Percentiles rank a stretch among this genome's conserved stretches.
Conservation (phyloP, 768 basidiomycete genomes). For the Suillus cothurnatus region DNA sequence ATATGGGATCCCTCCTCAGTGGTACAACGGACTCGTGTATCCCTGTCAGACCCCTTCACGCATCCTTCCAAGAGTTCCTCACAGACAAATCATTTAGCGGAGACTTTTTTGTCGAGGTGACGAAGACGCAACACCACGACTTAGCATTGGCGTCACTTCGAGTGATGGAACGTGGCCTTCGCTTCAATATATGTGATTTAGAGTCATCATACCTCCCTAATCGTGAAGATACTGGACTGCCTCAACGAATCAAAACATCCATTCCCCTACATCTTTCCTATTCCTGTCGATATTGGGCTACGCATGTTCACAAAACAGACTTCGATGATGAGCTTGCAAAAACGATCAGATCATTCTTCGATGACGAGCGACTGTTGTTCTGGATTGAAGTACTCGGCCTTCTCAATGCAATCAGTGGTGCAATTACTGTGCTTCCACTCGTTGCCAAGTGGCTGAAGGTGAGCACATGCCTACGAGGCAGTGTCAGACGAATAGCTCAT, state of each 20-base stretch:
- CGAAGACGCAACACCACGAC: background rate
- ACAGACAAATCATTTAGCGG: slow-evolving; percentile 13
- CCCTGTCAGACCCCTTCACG: slow-evolving; percentile 23
- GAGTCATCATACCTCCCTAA: slow-evolving; percentile 33
- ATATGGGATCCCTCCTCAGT: slow-evolving; percentile 1
- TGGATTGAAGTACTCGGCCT: too few species aligned
- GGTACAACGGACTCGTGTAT: background rate
- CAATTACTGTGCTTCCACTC: background rate
- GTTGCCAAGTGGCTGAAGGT: background rate
- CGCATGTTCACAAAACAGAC: background rate
- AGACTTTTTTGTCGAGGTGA: slow-evolving; percentile 15
- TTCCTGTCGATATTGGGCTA: background rate
- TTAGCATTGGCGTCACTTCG: slow-evolving; percentile 19
- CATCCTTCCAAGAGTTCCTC: slow-evolving; percentile 32
- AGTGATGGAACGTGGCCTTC: slow-evolving; percentile 31
- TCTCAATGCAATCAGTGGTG: background rate
- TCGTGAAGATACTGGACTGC: slow-evolving; percentile 17
- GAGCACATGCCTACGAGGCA: background rate
- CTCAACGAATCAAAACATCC: background rate
- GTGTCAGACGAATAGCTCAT: background rate
- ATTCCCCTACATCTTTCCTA: background rate
- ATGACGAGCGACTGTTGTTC: background rate
- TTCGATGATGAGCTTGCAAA: background rate
- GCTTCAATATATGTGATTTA: slow-evolving; percentile 40
- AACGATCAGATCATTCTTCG: background rate